These are phyloP conservation scores for Botrytis squamosa DNA, from an alignment of 2,329 filamentous ascomycete species.

Conservation along the genomic window DNA sequence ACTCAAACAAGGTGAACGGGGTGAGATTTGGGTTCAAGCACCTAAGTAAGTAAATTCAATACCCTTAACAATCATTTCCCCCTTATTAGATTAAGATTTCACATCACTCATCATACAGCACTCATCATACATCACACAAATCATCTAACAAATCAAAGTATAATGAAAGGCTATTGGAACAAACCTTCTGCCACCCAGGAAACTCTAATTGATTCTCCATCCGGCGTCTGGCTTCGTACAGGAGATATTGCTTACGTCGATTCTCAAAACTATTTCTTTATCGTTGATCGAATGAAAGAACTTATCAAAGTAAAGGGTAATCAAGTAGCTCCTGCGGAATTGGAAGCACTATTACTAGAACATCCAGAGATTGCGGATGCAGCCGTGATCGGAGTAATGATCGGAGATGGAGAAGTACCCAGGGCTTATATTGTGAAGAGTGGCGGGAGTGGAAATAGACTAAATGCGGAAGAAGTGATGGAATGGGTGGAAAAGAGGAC, in stretches of 20 bases:
- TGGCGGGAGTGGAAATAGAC: constrained; percentile 36
- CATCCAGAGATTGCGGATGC: constrained; percentile 46
- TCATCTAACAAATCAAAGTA: constrained; percentile 26
- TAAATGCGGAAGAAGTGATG: constrained; percentile 48
- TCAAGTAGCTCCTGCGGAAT: constrained; percentile 50
- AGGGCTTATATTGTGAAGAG: constrained; percentile 55
- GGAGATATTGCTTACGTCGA: constrained; percentile 63
- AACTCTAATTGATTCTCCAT: constrained; percentile 61
- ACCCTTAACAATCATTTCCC: accelerated
- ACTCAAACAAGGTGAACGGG: constrained; percentile 43
- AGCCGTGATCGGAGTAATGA: constrained; percentile 47
- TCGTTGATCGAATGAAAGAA: constrained; percentile 65
- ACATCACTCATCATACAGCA: not conserved
- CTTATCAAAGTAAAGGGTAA: constrained; percentile 51
- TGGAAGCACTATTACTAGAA: constrained; percentile 46
- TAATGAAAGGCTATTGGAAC: constrained; percentile 59
- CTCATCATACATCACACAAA: not conserved
- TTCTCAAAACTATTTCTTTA: constrained; percentile 75
- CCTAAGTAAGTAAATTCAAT: constrained; percentile 42
- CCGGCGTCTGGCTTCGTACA: constrained; percentile 68
- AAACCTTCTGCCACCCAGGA: constrained; percentile 62
- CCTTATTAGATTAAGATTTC: too few species aligned
- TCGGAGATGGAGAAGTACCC: constrained; percentile 49
- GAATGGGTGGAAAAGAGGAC: constrained; percentile 58
- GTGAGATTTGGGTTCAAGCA: constrained; percentile 47